These are phyloP conservation scores for Candida bentonensis DNA, from an alignment of 805 yeast species.

Conservation along the genomic window DNA sequence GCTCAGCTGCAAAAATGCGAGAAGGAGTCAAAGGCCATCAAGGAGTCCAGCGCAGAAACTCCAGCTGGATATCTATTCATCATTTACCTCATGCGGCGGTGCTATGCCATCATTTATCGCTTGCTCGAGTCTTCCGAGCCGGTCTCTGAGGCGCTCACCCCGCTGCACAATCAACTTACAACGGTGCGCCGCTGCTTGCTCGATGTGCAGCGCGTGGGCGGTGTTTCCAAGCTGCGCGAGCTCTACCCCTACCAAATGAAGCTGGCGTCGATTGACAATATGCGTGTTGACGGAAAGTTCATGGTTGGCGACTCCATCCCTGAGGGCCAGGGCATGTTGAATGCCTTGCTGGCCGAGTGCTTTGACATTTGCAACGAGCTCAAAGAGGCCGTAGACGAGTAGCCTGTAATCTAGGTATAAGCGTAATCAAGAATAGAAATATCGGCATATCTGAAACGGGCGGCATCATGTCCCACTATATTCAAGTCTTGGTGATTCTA, in stretches of 20 bases:
- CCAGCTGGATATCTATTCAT: not conserved
- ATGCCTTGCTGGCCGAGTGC: conserved; percentile 82
- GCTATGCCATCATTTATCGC: conserved; percentile 83
- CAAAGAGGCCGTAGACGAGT: no score
- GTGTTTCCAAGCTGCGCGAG: conserved; percentile 75
- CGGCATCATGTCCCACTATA: no score
- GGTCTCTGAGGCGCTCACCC: conserved; percentile 84
- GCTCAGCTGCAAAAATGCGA: conserved; percentile 39
- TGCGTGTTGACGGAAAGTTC: conserved; percentile 84
- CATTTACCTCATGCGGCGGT: conserved; percentile 71
- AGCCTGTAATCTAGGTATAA: no score
- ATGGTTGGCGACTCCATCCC: conserved; percentile 81
- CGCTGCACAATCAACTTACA: conserved; percentile 82
- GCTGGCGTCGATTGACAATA: conserved; percentile 74
- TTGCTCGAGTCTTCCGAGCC: conserved; percentile 88
- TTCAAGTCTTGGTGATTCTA: no score
- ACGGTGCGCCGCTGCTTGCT: conserved; percentile 83
- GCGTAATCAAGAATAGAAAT: no score
- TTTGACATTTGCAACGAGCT: conserved; percentile 87
- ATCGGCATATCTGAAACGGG: no score
- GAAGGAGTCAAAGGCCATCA: not conserved
- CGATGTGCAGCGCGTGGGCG: conserved; percentile 87
- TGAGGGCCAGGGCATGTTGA: conserved; percentile 95
- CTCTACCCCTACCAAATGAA: conserved; percentile 93
- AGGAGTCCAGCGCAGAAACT: not conserved